Percentiles rank a stretch among this genome's conserved stretches.
Evolutionary conservation across 495 filamentous ascomycete species (phyloP).

Genomic region (Parathielavia appendiculata): DNA sequence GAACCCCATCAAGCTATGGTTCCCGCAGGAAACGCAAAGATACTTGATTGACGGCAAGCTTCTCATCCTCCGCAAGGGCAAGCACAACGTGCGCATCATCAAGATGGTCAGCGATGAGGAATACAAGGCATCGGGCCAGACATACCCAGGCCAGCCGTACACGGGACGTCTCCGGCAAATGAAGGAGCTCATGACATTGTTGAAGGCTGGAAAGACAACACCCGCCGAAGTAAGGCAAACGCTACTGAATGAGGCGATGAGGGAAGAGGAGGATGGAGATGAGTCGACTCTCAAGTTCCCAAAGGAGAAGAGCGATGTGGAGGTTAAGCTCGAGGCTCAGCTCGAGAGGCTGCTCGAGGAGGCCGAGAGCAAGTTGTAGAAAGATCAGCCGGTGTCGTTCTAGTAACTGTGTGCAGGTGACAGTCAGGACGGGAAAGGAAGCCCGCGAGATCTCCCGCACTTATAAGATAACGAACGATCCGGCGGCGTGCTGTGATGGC

Average conservation of each 20-base stretch:
- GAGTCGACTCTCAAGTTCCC: conserved; percentile 22
- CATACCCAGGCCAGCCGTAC: conserved; percentile 42
- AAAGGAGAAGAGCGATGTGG: conserved; percentile 16
- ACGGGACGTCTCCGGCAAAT: conserved; percentile 36
- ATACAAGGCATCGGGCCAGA: conserved; percentile 43
- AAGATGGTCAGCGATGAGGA: conserved; percentile 67
- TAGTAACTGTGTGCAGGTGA: background rate
- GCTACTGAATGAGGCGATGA: conserved; percentile 6
- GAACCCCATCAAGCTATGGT: conserved; percentile 56
- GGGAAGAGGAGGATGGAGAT: conserved; percentile 43
- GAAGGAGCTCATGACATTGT: conserved; percentile 19
- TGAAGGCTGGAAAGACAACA: conserved; percentile 18
- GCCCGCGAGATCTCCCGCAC: background rate
- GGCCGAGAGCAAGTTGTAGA: background rate
- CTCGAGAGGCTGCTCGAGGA: conserved; percentile 21
- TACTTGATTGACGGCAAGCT: conserved; percentile 60
- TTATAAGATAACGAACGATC: background rate
- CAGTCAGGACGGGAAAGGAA: background rate
- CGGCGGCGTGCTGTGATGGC: background rate
- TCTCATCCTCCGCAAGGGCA: conserved; percentile 68
- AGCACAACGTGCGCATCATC: conserved; percentile 73
- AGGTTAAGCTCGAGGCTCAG: conserved; percentile 15
- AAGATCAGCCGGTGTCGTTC: background rate
- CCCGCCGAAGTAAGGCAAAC: conserved; percentile 15
- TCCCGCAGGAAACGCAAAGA: conserved; percentile 49